Evolutionary conservation across 768 basidiomycete species (phyloP).

Genomic region (Tylopilus intermedius): DNA sequence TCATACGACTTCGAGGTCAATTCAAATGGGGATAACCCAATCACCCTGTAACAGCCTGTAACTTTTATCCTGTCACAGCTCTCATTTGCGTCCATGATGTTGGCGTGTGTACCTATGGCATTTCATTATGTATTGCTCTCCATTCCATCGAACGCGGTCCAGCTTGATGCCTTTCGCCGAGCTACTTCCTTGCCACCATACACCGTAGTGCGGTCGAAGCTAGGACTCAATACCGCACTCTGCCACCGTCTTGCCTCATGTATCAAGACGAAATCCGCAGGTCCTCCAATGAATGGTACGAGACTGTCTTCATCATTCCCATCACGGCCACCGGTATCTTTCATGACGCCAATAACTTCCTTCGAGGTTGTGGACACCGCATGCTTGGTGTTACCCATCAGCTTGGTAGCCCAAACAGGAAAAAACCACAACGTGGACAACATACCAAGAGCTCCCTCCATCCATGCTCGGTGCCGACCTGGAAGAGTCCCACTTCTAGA

Average conservation of each 20-base stretch:
- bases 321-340: slow-evolving; percentile 2
- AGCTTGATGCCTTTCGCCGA: slow-evolving; percentile 12
- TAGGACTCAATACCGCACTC: slow-evolving; percentile 47
- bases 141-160: slow-evolving; percentile 17
- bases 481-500: slow-evolving; percentile 56
- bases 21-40: background rate
- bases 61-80: background rate
- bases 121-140: background rate
- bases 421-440: background rate
- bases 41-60: too few relatives aligned
- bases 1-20: background rate
- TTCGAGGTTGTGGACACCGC: slow-evolving; percentile 52
- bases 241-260: slow-evolving; percentile 43
- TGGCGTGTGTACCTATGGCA: background rate
- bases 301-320: slow-evolving; percentile 20
- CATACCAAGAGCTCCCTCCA: slow-evolving; percentile 47
- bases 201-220: slow-evolving; percentile 23
- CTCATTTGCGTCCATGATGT: background rate
- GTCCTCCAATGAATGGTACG: slow-evolving; percentile 36
- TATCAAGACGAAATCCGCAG: slow-evolving; percentile 56
- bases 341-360: slow-evolving; percentile 38
- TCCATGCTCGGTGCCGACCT: slow-evolving; percentile 46
- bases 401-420: background rate
- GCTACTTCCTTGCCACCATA: slow-evolving; percentile 15
- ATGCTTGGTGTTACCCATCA: slow-evolving; percentile 32